These are phyloP conservation scores for Phytopythium helicoides DNA, from an alignment of 352 stramenopile genomes.

Conservation along the genomic window DNA sequence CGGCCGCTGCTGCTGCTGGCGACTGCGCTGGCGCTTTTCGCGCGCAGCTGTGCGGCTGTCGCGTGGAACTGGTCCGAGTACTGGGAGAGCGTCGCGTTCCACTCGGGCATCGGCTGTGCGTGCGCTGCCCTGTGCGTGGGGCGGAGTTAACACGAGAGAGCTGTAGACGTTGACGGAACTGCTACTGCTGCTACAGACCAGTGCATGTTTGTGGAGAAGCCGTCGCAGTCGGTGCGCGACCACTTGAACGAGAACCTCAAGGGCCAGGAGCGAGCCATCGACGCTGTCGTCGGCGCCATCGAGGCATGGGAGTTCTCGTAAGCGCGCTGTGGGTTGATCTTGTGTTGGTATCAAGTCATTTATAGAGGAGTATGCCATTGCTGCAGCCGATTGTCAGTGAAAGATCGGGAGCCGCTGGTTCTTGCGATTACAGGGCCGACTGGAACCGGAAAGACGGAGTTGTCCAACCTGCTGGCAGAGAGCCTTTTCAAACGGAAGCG, in stretches of 20 bases:
- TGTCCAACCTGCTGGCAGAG: constrained; percentile 80
- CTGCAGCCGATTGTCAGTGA: constrained; percentile 40
- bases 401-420: constrained; percentile 74
- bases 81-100: constrained; percentile 40
- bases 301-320: constrained; percentile 86
- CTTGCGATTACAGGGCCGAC: constrained; percentile 88
- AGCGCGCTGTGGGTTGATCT: constrained; percentile 1
- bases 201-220: constrained; percentile 70
- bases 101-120: constrained; percentile 50
- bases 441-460: constrained; percentile 90
- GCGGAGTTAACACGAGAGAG: constrained; percentile 5
- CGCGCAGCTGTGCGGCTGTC: constrained; percentile 8
- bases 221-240: constrained; percentile 45
- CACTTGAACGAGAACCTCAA: constrained; percentile 60
- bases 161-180: too few relatives aligned
- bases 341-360: too few relatives aligned
- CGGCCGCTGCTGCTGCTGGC: constrained; percentile 12
- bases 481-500: constrained; percentile 80
- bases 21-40: constrained; percentile 8
- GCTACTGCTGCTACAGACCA: constrained; percentile 37
- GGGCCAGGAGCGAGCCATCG: constrained; percentile 60
- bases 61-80: constrained; percentile 27
- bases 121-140: constrained; percentile 3
- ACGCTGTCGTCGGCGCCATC: constrained; percentile 64
- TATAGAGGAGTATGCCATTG: too few relatives aligned